These are phyloP conservation scores for Suillus cothurnatus DNA, from an alignment of 768 basidiomycete species.

Conservation along the genomic window DNA sequence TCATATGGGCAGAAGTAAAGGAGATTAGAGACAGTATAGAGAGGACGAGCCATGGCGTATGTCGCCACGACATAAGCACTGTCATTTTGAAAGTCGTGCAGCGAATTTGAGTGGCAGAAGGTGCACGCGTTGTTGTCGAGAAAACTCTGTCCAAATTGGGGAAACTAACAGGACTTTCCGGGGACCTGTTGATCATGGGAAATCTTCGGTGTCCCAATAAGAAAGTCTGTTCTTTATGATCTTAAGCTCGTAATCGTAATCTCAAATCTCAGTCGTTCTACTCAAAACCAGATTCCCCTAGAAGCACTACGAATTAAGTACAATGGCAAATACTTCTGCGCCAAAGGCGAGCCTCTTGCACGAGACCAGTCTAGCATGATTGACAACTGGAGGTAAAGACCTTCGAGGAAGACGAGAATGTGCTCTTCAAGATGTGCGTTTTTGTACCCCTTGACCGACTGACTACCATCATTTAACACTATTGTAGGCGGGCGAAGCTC, in stretches of 20 bases:
- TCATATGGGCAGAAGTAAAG: slow-evolving; percentile 62
- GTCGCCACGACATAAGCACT: slow-evolving; percentile 39
- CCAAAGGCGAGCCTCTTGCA: slow-evolving; percentile 60
- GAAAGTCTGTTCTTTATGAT: slow-evolving; percentile 13
- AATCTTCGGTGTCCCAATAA: slow-evolving; percentile 12
- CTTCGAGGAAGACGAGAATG: slow-evolving; percentile 90
- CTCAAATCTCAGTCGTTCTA: slow-evolving; percentile 1
- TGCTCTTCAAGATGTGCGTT: slow-evolving; percentile 93
- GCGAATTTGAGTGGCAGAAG: background rate
- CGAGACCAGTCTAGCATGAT: slow-evolving; percentile 16
- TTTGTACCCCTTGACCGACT: slow-evolving; percentile 18
- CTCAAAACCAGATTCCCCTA: slow-evolving; percentile 4
- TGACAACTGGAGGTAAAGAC: slow-evolving; percentile 72
- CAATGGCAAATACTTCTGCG: slow-evolving; percentile 59
- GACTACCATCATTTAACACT: slow-evolving; percentile 25
- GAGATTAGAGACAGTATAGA: slow-evolving; percentile 36
- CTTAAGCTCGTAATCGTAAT: slow-evolving; percentile 8
- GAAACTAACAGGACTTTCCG: slow-evolving; percentile 26
- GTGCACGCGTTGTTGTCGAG: background rate
- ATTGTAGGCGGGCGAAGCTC: slow-evolving; percentile 89
- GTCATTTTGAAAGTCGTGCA: slow-evolving; percentile 12
- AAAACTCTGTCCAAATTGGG: background rate
- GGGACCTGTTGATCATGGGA: slow-evolving; percentile 16
- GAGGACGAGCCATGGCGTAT: slow-evolving; percentile 42
- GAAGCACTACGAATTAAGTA: slow-evolving; percentile 14